Evolutionary conservation across 495 filamentous ascomycete genomes (phyloP).

Genomic region (Aspergillus steynii): DNA sequence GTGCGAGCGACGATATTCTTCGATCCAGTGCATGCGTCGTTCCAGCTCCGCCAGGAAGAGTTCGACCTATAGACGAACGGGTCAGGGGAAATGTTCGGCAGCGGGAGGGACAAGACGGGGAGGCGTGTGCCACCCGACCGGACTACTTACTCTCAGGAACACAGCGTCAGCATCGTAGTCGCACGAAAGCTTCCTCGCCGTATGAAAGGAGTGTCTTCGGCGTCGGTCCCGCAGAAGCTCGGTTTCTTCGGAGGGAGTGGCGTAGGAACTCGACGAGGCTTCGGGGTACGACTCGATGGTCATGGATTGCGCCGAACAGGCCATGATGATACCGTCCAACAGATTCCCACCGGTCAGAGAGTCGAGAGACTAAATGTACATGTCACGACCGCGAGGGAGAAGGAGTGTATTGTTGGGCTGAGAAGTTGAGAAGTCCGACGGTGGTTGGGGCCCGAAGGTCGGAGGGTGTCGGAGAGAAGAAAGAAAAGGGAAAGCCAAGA

Average conservation of each 20-base stretch:
- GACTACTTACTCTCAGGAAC: conserved; percentile 56
- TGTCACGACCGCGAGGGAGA: not conserved
- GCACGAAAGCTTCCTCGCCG: conserved; percentile 59
- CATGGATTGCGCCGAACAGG: conserved; percentile 47
- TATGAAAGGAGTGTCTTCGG: conserved; percentile 66
- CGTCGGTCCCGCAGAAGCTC: conserved; percentile 45
- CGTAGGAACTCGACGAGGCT: conserved; percentile 29
- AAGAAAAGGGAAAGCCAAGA: conserved; percentile 11
- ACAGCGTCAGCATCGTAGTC: conserved; percentile 69
- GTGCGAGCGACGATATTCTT: conserved; percentile 80
- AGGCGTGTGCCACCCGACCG: not conserved
- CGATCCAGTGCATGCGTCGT: conserved; percentile 81
- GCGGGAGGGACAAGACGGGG: conserved; percentile 5
- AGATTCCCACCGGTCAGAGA: not conserved
- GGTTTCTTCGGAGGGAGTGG: conserved; percentile 39
- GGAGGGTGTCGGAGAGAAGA: conserved; percentile 14
- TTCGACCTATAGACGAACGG: conserved; percentile 61
- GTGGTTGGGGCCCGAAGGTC: conserved; percentile 12
- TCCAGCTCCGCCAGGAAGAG: conserved; percentile 87
- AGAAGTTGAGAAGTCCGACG: not conserved
- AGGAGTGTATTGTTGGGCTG: conserved; percentile 1
- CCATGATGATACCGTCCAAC: conserved; percentile 30
- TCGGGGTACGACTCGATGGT: conserved; percentile 46
- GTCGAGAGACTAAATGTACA: conserved; percentile 1
- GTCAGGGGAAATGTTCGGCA: conserved; percentile 14